Percentiles rank a stretch among this genome's conserved stretches.
Evolutionary conservation across 306 rosid species (phyloP).

Genomic region (Glycine latifolia): DNA sequence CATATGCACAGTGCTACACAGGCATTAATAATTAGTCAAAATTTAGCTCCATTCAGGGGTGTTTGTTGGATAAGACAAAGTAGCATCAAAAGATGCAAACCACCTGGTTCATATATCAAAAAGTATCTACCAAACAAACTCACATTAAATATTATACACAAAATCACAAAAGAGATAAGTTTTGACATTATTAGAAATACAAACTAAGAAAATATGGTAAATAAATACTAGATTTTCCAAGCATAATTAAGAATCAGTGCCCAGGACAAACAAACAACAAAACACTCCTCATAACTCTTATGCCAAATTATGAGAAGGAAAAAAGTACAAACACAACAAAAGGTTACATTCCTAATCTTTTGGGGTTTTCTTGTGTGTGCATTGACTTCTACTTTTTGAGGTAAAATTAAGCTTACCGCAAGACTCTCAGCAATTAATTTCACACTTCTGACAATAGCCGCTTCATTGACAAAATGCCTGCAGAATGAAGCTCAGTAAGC

Average conservation of each 20-base stretch:
- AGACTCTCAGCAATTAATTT: slow-evolving; percentile 96
- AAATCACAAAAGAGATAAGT: background rate
- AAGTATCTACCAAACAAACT: background rate
- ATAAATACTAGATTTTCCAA: background rate
- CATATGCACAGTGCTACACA: background rate
- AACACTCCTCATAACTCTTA: background rate
- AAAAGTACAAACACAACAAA: background rate
- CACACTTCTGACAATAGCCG: slow-evolving; percentile 76
- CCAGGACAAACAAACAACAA: slow-evolving; percentile 30
- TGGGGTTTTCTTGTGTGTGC: too few species aligned
- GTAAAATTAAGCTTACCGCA: slow-evolving; percentile 68
- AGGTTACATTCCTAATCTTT: too few species aligned
- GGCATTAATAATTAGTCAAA: background rate
- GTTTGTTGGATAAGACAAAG: slow-evolving; percentile 4
- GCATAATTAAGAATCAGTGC: background rate
- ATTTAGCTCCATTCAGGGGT: background rate
- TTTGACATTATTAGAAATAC: background rate
- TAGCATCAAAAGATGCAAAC: background rate
- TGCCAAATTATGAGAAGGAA: background rate
- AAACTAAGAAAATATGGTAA: background rate
- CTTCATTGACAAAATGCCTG: slow-evolving; percentile 80
- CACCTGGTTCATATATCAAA: background rate
- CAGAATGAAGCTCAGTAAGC: slow-evolving; percentile 55
- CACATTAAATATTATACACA: background rate
- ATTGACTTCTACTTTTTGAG: too few species aligned